Conservation (phyloP, 73 alveolate genomes). For the Tetrahymena borealis region DNA sequence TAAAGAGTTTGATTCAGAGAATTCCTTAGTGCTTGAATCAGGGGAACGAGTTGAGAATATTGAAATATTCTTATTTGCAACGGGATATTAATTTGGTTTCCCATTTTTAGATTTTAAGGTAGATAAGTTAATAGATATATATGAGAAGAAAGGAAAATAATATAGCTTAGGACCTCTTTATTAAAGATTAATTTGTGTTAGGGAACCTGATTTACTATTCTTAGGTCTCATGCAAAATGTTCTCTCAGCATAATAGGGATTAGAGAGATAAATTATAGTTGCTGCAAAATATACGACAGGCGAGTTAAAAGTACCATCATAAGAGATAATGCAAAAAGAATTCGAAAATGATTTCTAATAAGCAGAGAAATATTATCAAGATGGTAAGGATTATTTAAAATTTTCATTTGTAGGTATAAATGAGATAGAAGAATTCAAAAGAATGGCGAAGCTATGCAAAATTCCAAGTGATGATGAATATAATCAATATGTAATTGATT, state of each 20-base stretch:
- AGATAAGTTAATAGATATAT: neutral
- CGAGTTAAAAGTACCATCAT: neutral
- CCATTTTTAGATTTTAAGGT: neutral
- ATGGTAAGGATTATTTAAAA: neutral
- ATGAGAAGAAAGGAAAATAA: neutral
- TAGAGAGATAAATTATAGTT: neutral
- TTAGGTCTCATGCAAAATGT: neutral
- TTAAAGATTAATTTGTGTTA: neutral
- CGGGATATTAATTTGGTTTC: neutral
- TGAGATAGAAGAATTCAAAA: neutral
- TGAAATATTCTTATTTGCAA: neutral
- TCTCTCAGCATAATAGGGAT: neutral
- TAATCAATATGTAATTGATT: neutral
- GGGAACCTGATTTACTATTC: neutral
- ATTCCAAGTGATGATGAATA: neutral
- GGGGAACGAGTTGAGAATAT: neutral
- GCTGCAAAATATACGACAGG: neutral
- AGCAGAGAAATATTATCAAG: neutral
- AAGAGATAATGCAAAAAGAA: neutral
- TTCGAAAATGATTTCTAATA: neutral
- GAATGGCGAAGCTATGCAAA: neutral
- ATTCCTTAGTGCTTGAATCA: neutral
- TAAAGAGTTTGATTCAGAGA: neutral
- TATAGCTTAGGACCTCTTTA: neutral
- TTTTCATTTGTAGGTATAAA: neutral